Evolutionary conservation across 768 basidiomycete species (phyloP), one percentile per base, ranked within the genome.

Genomic region (Coprinopsis marcescibilis): DNA sequence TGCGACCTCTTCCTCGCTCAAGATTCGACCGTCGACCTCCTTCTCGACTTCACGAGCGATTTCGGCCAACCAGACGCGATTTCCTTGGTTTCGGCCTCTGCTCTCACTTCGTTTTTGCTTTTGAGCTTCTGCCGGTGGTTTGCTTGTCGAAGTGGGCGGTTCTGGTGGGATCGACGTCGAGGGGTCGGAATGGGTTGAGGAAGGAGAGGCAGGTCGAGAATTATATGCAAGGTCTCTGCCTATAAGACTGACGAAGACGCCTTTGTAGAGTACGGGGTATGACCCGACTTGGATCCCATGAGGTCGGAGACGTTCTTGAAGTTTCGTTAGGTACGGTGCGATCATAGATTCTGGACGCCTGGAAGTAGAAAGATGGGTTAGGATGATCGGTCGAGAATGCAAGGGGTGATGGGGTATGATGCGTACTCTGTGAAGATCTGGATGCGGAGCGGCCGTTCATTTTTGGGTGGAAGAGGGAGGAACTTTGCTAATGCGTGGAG

Each of bases 201-300:
- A 3, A 26, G 45, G 56, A 35, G 52, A 45, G n/a, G n/a, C n/a
- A n/a, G n/a, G n/a, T n/a, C n/a, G n/a, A n/a, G n/a, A n/a, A n/a
- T n/a, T n/a, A n/a, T n/a, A n/a, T 15, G 55, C 54, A 34, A 63
- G 51, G 49, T 68, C 68, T 17, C 71, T 64, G 11, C 85, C 85
- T 49, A 88, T 85, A 34, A 88, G 66, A 51, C 78, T 81, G 25
- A 89, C 83, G 43, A 81, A 84, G 2, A 87, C 85, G 23, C 84
- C 84, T 47, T 72, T 71, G 48, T 73, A 69, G 19, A 83, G 61
- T 23, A 78, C 71, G 23, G 84, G 81, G 64, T 88, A 90, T 25
- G 84, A 87, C 33, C 93, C 86, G 15, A 94, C 76, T 60, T 88
- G 82, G 39, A 98, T 80, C 10, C 83, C 85, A 39, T 89, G 85